Evolutionary conservation across 129 eudicot genomes (phyloP).

Genomic region (Lonicera japonica): DNA sequence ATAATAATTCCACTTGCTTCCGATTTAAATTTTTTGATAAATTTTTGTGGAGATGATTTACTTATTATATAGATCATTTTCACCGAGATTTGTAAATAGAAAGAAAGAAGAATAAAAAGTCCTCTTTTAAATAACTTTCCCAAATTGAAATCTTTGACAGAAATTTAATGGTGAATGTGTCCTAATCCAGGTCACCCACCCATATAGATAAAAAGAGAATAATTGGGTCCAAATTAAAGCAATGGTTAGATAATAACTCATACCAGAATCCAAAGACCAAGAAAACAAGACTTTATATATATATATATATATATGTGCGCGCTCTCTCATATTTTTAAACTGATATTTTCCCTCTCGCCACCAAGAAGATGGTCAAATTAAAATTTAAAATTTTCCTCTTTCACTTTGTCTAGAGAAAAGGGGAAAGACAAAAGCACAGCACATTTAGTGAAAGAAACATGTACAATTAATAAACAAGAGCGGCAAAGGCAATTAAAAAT

Average conservation of each 20-base stretch:
- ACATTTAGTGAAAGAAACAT: not conserved
- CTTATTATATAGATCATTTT: no score
- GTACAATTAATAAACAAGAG: not conserved
- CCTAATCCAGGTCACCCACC: not conserved
- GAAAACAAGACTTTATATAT: not conserved
- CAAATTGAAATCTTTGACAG: not conserved
- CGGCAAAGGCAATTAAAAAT: not conserved
- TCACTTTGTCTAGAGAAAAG: not conserved
- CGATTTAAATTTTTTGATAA: no score
- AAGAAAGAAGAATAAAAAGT: no score
- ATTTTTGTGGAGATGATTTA: no score
- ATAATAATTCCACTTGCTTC: no score
- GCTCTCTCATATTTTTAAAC: not conserved
- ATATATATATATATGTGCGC: no score
- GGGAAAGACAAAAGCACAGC: not conserved
- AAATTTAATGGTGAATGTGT: not conserved
- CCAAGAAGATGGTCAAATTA: not conserved
- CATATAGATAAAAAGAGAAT: not conserved
- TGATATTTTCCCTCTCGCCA: not conserved
- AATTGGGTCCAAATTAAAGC: not conserved
- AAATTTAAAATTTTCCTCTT: not conserved
- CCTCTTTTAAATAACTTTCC: no score
- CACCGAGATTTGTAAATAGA: no score
- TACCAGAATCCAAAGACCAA: conserved; percentile 3
- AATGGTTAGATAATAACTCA: not conserved